Percentiles rank a stretch among this genome's conserved stretches.
These are phyloP conservation scores for Cydonia oblonga DNA, from an alignment of 331 rosid genomes.

Conservation along the genomic window DNA sequence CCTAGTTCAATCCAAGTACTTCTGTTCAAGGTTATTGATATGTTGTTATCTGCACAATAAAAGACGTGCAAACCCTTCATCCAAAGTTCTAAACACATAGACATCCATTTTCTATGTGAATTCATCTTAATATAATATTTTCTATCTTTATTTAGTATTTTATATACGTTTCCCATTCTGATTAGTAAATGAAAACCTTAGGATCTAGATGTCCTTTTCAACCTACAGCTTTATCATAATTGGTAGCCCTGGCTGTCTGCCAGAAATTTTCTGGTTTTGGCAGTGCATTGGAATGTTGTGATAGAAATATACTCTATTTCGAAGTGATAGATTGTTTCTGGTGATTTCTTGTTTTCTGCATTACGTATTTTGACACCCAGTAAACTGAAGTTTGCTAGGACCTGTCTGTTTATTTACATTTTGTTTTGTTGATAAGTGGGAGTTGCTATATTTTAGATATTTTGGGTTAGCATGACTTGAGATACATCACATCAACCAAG, in stretches of 20 bases:
- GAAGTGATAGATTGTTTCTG: background rate
- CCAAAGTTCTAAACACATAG: background rate
- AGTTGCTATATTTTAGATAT: background rate
- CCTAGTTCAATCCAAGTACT: background rate
- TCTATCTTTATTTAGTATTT: background rate
- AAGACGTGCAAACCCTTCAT: background rate
- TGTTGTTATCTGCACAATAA: background rate
- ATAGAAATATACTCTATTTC: background rate
- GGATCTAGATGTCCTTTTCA: background rate
- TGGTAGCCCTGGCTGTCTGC: background rate
- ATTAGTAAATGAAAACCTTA: background rate
- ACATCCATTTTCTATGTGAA: background rate
- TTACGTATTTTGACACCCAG: background rate
- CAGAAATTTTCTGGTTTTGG: background rate
- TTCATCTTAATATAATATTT: background rate
- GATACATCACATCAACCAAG: background rate
- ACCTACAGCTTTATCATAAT: background rate
- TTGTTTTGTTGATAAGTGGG: background rate
- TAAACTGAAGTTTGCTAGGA: background rate
- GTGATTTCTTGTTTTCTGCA: background rate
- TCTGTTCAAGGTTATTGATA: background rate
- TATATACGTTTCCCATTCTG: background rate
- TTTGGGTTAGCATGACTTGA: background rate
- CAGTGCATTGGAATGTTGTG: background rate
- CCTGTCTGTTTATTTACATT: background rate